Percentiles rank a stretch among this genome's conserved stretches.
Conservation (phyloP, 139 green algal genomes). For the Coelastrella sp. region DNA sequence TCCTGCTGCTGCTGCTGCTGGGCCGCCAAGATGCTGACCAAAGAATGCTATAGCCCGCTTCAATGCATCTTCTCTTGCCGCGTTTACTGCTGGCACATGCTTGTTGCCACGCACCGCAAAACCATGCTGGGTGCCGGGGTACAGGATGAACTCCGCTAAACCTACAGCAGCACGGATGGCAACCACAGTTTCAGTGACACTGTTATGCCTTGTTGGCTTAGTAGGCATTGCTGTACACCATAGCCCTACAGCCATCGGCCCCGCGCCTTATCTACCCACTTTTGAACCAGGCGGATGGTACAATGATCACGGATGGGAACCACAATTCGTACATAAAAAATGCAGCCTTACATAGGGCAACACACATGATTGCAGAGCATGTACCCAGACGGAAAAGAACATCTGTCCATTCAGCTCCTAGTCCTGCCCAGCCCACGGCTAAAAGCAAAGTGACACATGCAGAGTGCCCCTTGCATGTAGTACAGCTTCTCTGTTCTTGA, state of each 20-base stretch:
- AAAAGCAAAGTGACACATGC: too few relatives aligned
- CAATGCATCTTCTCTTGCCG: constrained; percentile 18
- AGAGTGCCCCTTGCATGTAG: too few relatives aligned
- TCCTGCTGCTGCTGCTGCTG: neutral
- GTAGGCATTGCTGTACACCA: neutral
- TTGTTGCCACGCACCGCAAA: constrained; percentile 38
- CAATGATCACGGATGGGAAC: too few relatives aligned
- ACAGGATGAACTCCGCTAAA: neutral
- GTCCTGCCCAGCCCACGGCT: too few relatives aligned
- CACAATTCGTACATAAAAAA: too few relatives aligned
- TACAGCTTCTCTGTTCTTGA: too few relatives aligned
- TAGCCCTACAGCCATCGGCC: neutral
- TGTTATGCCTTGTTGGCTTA: neutral
- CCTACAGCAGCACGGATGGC: neutral
- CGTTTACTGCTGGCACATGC: neutral
- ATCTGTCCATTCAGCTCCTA: too few relatives aligned
- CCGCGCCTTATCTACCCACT: neutral
- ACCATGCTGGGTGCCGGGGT: constrained; percentile 25
- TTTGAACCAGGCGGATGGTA: too few relatives aligned
- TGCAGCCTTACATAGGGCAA: too few relatives aligned
- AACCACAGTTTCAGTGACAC: neutral
- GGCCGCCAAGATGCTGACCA: neutral
- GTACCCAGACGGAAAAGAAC: too few relatives aligned
- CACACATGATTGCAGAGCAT: too few relatives aligned
- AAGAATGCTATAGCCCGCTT: constrained; percentile 20